These are phyloP conservation scores for Syzygium syzygioides DNA, from an alignment of 441 rosid genomes.

Conservation along the genomic window DNA sequence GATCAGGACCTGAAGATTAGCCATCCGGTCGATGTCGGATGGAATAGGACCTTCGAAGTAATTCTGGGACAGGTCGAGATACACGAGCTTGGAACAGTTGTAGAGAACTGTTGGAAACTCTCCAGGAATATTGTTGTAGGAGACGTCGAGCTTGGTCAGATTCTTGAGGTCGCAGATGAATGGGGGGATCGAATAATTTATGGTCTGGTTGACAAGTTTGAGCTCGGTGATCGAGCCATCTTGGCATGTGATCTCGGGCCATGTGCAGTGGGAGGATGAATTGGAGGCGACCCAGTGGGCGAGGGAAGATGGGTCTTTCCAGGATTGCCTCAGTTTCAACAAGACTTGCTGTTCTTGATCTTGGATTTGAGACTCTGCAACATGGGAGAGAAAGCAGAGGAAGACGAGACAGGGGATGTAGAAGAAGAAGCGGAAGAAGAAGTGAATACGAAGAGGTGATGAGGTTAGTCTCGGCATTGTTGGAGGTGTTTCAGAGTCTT, in stretches of 20 bases:
- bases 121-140: slow-evolving; percentile 26
- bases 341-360: slow-evolving; percentile 31
- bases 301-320: slow-evolving; percentile 30
- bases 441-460: background rate
- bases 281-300: slow-evolving; percentile 28
- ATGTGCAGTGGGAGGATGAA: slow-evolving; percentile 31
- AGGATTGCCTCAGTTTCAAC: slow-evolving; percentile 30
- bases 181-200: slow-evolving; percentile 32
- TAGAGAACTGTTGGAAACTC: slow-evolving; percentile 26
- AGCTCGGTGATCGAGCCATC: slow-evolving; percentile 24
- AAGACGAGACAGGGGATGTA: background rate
- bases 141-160: slow-evolving; percentile 25
- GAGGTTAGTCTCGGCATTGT: slow-evolving; percentile 1
- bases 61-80: slow-evolving; percentile 40
- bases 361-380: slow-evolving; percentile 15
- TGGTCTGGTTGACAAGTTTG: background rate
- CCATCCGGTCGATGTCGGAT: slow-evolving; percentile 25
- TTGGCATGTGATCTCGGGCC: slow-evolving; percentile 47
- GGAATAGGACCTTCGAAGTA: slow-evolving; percentile 39
- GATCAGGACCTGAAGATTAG: slow-evolving; percentile 24
- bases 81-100: slow-evolving; percentile 34
- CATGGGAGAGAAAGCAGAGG: slow-evolving; percentile 6
- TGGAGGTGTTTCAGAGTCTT: no score
- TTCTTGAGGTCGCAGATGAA: slow-evolving; percentile 46
- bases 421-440: slow-evolving; percentile 2